A percentile compares a stretch with the other conserved stretches of the same genome.
Conservation (phyloP, 768 basidiomycete species). For the Cystobasidium onofrii region DNA sequence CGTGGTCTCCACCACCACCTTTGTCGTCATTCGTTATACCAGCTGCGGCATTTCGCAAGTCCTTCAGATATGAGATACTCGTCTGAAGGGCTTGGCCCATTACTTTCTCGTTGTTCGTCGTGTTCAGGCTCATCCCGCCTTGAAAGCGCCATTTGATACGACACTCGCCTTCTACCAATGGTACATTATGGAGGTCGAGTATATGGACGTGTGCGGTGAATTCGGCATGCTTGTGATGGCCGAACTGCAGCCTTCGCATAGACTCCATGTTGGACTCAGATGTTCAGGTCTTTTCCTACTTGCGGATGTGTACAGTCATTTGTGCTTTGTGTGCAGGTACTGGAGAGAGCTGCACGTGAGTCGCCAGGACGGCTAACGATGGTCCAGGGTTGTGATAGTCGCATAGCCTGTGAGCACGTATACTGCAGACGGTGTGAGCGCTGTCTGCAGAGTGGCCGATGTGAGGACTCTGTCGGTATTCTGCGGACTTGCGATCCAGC, state of each 20-base stretch:
- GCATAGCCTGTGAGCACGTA: too few species aligned
- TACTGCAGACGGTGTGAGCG: too few species aligned
- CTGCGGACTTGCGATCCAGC: too few species aligned
- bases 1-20: not conserved
- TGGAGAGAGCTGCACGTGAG: not conserved
- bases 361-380: too few species aligned
- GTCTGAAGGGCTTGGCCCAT: not conserved
- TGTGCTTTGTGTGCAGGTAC: not conserved
- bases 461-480: too few species aligned
- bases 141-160: slow-evolving; percentile 41
- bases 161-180: slow-evolving; percentile 38
- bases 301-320: not conserved
- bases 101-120: not conserved
- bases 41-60: not conserved
- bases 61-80: not conserved
- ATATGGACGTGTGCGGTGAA: slow-evolving; percentile 24
- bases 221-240: not conserved
- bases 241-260: not conserved
- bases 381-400: too few species aligned
- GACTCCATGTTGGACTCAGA: not conserved
- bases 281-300: not conserved
- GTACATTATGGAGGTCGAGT: slow-evolving; percentile 32
- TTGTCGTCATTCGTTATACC: not conserved
- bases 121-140: slow-evolving; percentile 25
- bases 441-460: too few species aligned